These are phyloP conservation scores for Spinacia oleracea DNA, from an alignment of 179 eudicot species.

Conservation along the genomic window DNA sequence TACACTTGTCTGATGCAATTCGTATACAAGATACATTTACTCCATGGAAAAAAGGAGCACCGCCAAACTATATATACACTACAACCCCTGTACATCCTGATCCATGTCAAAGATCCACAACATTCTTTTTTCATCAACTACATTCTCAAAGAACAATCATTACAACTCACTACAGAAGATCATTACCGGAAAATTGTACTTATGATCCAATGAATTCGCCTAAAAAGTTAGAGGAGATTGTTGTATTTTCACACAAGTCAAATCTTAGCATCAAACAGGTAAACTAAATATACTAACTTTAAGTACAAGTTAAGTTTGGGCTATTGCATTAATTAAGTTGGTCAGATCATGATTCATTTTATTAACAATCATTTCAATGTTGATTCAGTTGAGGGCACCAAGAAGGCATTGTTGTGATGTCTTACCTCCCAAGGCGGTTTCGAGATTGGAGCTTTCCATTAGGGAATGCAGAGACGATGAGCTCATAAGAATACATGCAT, in stretches of 20 bases:
- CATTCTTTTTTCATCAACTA: constrained; percentile 49
- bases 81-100: constrained; percentile 39
- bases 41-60: constrained; percentile 44
- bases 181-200: constrained; percentile 48
- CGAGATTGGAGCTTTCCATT: constrained; percentile 47
- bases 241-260: constrained; percentile 46
- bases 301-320: background rate
- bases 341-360: no score
- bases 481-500: constrained; percentile 44
- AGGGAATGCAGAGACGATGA: constrained; percentile 75
- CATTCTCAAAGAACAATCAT: constrained; percentile 17
- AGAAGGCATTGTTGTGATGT: constrained; percentile 80
- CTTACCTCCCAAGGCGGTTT: constrained; percentile 36
- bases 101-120: constrained; percentile 53
- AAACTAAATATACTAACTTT: background rate
- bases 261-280: constrained; percentile 58
- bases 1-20: constrained; percentile 44
- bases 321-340: no score
- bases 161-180: constrained; percentile 43
- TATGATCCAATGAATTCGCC: constrained; percentile 50
- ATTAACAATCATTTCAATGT: background rate
- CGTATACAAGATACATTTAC: constrained; percentile 45
- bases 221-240: constrained; percentile 47
- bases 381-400: constrained; percentile 59
- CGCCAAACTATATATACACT: constrained; percentile 28